Evolutionary conservation across 306 rosid genomes (phyloP).

Genomic region (Rubus idaeus): DNA sequence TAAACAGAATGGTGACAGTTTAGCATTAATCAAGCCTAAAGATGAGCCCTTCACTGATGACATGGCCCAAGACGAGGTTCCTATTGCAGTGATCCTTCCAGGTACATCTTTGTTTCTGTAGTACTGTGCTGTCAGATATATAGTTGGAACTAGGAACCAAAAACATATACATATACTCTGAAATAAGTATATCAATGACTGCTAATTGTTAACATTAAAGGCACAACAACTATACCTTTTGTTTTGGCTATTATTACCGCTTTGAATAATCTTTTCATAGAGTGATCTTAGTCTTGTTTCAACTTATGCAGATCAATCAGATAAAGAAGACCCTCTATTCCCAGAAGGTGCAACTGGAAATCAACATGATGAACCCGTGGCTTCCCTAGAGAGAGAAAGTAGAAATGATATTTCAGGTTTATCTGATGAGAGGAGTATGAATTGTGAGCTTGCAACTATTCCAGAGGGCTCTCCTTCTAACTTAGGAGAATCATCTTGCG

Average conservation of each 20-base stretch:
- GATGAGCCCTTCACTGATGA: slow-evolving; percentile 73
- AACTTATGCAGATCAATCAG: slow-evolving; percentile 42
- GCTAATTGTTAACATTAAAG: not conserved
- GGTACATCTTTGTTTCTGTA: slow-evolving; percentile 40
- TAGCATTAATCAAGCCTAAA: slow-evolving; percentile 62
- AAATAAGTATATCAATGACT: not conserved
- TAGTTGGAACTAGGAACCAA: slow-evolving; percentile 5
- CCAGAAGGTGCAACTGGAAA: slow-evolving; percentile 37
- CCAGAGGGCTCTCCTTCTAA: slow-evolving; percentile 35
- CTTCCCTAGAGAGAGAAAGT: slow-evolving; percentile 33
- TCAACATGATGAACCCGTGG: slow-evolving; percentile 35
- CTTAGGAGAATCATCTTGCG: slow-evolving; percentile 26
- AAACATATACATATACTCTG: not conserved
- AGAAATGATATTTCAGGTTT: slow-evolving; percentile 32
- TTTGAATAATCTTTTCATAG: not conserved
- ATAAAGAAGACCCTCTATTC: slow-evolving; percentile 28
- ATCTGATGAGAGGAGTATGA: slow-evolving; percentile 33
- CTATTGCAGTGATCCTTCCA: slow-evolving; percentile 60
- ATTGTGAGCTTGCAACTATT: slow-evolving; percentile 32
- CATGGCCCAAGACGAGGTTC: slow-evolving; percentile 37
- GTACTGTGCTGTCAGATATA: not conserved
- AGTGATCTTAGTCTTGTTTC: slow-evolving; percentile 14
- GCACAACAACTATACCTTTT: not conserved
- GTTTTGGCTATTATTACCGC: not conserved
- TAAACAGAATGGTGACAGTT: slow-evolving; percentile 31